Conservation (phyloP, 768 basidiomycete species). For the Boletus coccyginus region DNA sequence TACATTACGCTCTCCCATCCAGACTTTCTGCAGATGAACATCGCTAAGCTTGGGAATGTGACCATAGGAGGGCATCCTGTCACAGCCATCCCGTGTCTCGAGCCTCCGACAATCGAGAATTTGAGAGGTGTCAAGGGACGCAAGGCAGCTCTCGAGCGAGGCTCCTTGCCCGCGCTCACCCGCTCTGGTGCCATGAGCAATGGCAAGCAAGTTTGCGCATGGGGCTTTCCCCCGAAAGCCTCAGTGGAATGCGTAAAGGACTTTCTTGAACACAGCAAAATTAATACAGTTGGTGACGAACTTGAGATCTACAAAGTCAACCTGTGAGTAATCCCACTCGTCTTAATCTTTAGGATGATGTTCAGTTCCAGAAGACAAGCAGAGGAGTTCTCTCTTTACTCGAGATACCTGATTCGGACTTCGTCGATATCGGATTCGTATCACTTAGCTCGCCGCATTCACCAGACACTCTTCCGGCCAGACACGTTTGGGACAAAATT, state of each 20-base stretch:
- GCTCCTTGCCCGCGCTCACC: conserved; percentile 39
- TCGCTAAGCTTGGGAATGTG: conserved; percentile 42
- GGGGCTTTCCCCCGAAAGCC: conserved; percentile 57
- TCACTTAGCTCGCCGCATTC: conserved; percentile 58
- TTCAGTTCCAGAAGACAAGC: conserved; percentile 31
- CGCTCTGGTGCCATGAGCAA: conserved; percentile 51
- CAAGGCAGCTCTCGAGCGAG: conserved; percentile 36
- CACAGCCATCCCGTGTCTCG: conserved; percentile 30
- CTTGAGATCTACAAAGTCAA: conserved; percentile 50
- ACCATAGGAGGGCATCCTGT: conserved; percentile 46
- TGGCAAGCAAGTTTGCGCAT: conserved; percentile 56
- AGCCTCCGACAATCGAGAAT: conserved; percentile 23
- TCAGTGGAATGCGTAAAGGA: conserved; percentile 34
- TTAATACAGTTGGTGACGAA: conserved; percentile 40
- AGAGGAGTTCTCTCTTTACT: conserved; percentile 41
- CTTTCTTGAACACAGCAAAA: conserved; percentile 42
- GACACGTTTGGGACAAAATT: conserved; percentile 38
- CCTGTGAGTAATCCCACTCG: conserved; percentile 37
- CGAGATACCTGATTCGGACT: conserved; percentile 56
- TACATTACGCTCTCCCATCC: conserved; percentile 52
- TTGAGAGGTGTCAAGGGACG: conserved; percentile 42
- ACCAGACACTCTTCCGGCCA: conserved; percentile 51
- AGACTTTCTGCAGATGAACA: conserved; percentile 40
- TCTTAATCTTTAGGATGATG: neutral
- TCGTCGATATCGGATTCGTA: conserved; percentile 64